phyloP scores from a whole-genome alignment of 805 yeast species.

The Schwanniomyces yamadae region DNA sequence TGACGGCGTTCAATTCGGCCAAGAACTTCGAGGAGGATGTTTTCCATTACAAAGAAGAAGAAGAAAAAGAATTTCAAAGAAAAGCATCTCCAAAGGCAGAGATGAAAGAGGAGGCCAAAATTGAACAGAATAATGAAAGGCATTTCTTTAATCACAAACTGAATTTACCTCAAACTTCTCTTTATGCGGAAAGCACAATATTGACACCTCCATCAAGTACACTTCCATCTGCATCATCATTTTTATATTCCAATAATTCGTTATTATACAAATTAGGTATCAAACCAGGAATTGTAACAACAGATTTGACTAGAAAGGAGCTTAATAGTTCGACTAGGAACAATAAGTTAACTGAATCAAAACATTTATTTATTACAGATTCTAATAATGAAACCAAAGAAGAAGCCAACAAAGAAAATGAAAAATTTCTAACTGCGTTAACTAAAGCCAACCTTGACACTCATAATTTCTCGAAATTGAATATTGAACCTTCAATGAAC shows the following conservation, averaged over 20 bases:
- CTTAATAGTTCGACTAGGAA: slow-evolving; percentile 9
- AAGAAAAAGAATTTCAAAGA: slow-evolving; percentile 9
- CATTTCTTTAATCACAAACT: slow-evolving; percentile 22
- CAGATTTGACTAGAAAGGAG: slow-evolving; percentile 22
- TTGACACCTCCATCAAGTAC: slow-evolving; percentile 21
- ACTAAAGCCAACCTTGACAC: slow-evolving; percentile 30
- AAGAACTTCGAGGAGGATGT: slow-evolving; percentile 55
- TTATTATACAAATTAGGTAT: slow-evolving; percentile 40
- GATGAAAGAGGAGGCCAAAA: neutral
- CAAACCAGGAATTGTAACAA: slow-evolving; percentile 39
- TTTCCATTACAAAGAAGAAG: slow-evolving; percentile 22
- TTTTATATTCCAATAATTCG: slow-evolving; percentile 34
- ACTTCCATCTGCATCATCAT: slow-evolving; percentile 23
- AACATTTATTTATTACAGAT: slow-evolving; percentile 1
- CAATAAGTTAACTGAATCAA: slow-evolving; percentile 1
- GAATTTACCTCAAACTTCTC: slow-evolving; percentile 30
- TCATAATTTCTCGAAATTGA: slow-evolving; percentile 20
- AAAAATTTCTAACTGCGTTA: slow-evolving; percentile 19
- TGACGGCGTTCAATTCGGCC: slow-evolving; percentile 67
- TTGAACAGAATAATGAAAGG: slow-evolving; percentile 4
- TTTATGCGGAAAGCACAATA: slow-evolving; percentile 35
- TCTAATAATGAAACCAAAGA: neutral
- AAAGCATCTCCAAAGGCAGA: neutral
- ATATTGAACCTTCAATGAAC: slow-evolving; percentile 8
- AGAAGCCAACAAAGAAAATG: slow-evolving; percentile 14